Percentiles rank a stretch among this genome's conserved stretches.
Evolutionary conservation across 257 asterid species (phyloP).

Genomic region (Ajuga chamaepitys): DNA sequence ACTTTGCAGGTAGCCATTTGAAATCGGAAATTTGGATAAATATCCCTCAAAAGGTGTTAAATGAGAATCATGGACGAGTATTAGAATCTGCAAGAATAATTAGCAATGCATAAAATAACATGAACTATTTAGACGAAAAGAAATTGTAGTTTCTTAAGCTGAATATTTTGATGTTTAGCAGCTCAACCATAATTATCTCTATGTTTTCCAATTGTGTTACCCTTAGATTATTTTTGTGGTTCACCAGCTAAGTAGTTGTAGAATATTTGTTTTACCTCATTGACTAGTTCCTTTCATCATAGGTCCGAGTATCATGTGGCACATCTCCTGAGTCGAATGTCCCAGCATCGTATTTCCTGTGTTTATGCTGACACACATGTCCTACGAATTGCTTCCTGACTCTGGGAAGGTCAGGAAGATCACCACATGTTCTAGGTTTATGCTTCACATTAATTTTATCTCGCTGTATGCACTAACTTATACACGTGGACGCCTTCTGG

Average conservation of each 20-base stretch:
- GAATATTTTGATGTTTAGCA: constrained; percentile 9
- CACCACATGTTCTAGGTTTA: not conserved
- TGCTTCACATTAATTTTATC: not conserved
- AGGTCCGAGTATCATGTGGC: constrained; percentile 74
- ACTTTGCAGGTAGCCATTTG: not conserved
- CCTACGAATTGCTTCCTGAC: constrained; percentile 87
- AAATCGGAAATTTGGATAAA: not conserved
- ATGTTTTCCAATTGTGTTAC: not conserved
- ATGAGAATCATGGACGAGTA: not conserved
- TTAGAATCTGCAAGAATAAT: not conserved
- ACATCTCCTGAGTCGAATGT: constrained; percentile 39
- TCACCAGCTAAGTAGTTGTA: not conserved
- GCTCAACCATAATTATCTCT: not conserved
- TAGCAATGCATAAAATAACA: not conserved
- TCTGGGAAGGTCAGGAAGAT: constrained; percentile 75
- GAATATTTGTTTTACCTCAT: constrained; percentile 11
- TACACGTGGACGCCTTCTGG: constrained; percentile 99
- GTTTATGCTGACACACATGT: constrained; percentile 67
- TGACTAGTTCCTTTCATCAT: constrained; percentile 18
- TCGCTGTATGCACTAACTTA: constrained; percentile 62
- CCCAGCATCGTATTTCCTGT: constrained; percentile 65
- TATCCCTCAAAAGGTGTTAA: not conserved
- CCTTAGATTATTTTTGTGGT: not conserved
- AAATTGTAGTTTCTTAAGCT: constrained; percentile 3
- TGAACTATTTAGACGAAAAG: not conserved